Base-by-base conservation (phyloP, 768 basidiomycete genomes). In the Termitomyces titanicus region DNA sequence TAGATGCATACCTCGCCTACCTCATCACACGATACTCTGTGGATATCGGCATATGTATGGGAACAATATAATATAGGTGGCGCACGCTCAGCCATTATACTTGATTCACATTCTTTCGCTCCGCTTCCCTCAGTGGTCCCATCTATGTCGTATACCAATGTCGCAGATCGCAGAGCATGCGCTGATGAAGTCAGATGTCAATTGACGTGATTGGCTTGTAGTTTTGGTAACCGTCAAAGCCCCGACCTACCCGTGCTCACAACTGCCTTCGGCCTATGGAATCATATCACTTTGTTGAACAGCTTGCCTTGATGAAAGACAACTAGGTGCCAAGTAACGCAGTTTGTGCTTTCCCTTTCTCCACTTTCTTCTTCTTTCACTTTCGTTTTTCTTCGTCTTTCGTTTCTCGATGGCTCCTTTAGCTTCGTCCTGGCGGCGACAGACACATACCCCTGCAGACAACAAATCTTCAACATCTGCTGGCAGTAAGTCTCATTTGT, bases 351-450 rank as follows among this genome's bases (percentile, higher is more conserved):
- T 58, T 34, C 9, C 27, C 18, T 40, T 53, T 45, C 40, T 47
- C 46, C 43, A 51, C 54, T 42, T 51, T 33, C 48, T 50, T 52
- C 20, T 47, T 54, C 34, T 54, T 51, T 54, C 35, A 5, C 20
- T 40, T 48, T 47, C 51, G 29, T 42, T 52, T 57, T 56, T 45
- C 18, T n/a, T 35, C 17, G 50, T 46, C 51, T 37, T 53, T 61
- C 38, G 12, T 51, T 57, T 53, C 31, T 29, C 40, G 47, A 66
- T 64, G 65, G 54, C 58, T 54, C 63, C 60, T 42, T 51, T 59
- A 48, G 53, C 18, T 57, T 31, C 55, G 63, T 59, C 63, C 61
- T 57, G 61, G 63, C 50, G 61, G 60, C 64, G 59, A 46, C 53
- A 57, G 51, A 43, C 35, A 38, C 47, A 37, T 47, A 13, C 54